phyloP scores from a whole-genome alignment of 345 rosid genomes.

The Syzygium grande region DNA sequence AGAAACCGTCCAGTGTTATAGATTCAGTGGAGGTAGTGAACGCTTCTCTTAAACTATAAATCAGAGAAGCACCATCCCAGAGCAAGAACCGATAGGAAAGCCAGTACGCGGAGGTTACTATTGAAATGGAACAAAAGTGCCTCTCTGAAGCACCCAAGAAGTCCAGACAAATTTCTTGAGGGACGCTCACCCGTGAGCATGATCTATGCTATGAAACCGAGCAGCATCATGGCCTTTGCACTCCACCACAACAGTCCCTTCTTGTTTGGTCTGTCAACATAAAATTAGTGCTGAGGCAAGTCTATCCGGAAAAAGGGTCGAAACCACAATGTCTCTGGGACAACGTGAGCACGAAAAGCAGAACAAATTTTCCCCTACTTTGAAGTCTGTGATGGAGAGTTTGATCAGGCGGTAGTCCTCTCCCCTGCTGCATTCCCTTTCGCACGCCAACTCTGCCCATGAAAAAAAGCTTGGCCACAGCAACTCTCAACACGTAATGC shows the following conservation, averaged over 20 bases:
- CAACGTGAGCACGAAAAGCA: background rate
- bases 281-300: background rate
- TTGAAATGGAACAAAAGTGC: background rate
- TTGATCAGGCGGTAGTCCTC: constrained; percentile 88
- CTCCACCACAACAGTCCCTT: constrained; percentile 65
- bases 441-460: constrained; percentile 71
- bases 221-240: constrained; percentile 97
- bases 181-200: constrained; percentile 70
- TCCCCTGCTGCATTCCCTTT: constrained; percentile 92
- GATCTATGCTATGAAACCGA: constrained; percentile 57
- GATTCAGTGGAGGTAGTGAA: background rate
- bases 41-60: background rate
- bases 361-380: constrained; percentile 19
- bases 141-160: background rate
- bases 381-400: constrained; percentile 72
- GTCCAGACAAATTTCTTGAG: background rate
- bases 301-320: background rate
- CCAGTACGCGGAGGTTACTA: background rate
- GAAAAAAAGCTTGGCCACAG: background rate
- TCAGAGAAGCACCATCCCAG: background rate
- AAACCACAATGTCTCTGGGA: background rate
- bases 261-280: constrained; percentile 56
- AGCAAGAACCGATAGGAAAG: background rate
- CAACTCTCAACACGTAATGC: background rate
- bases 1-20: background rate